These are phyloP conservation scores for Chaetoscypha palmicola DNA, from an alignment of 2,329 filamentous ascomycete species.

Conservation along the genomic window DNA sequence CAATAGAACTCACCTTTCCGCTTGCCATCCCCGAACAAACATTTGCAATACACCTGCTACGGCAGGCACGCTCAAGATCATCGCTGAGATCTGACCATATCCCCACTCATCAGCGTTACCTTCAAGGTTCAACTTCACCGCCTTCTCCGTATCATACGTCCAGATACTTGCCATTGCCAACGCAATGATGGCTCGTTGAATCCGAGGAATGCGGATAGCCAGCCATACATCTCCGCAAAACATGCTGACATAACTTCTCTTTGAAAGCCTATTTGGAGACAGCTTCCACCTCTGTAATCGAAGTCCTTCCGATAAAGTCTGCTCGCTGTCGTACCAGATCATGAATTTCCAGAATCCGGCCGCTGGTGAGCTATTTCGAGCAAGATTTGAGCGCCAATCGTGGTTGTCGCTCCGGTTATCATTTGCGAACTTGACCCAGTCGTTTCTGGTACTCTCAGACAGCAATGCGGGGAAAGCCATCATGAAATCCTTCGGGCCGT, in stretches of 20 bases:
- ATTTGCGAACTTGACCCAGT: neutral
- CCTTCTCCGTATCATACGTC: neutral
- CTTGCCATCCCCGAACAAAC: no score
- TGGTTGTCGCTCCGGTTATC: neutral
- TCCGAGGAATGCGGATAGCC: neutral
- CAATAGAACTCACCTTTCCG: no score
- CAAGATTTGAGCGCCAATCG: neutral
- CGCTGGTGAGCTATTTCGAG: neutral
- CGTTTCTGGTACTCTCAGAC: neutral
- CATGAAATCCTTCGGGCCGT: neutral
- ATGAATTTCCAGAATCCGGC: neutral
- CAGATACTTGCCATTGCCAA: neutral
- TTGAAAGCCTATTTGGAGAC: neutral
- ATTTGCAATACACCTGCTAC: no score
- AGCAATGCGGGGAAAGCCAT: neutral
- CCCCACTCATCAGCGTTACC: neutral
- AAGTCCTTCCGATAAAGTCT: neutral
- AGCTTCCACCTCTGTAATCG: neutral
- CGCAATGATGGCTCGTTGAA: neutral
- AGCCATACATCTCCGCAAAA: neutral
- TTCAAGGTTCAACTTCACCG: neutral
- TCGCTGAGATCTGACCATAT: neutral
- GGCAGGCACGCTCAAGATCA: neutral
- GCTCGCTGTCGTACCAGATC: neutral
- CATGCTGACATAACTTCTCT: neutral